A percentile compares a stretch with the other conserved stretches of the same genome.
phyloP scores from a whole-genome alignment of 768 basidiomycete species.

The Epithele typhae region DNA sequence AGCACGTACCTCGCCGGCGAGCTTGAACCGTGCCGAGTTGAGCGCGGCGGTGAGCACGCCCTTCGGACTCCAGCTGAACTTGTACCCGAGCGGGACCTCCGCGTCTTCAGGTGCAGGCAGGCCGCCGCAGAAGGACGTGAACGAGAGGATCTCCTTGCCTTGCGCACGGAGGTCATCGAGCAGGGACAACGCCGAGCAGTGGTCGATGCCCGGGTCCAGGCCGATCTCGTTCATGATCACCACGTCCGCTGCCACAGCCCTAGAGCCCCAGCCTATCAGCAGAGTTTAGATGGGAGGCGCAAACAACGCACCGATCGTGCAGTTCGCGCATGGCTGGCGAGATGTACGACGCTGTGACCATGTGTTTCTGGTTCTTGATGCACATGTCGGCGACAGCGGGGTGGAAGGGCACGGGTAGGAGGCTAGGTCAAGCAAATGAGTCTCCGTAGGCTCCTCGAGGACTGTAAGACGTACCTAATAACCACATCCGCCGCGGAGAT shows the following conservation, averaged over 20 bases:
- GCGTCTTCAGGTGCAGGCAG: constrained; percentile 72
- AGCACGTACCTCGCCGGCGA: constrained; percentile 51
- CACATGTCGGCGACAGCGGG: constrained; percentile 67
- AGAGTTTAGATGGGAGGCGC: neutral
- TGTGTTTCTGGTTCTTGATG: constrained; percentile 61
- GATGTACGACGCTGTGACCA: constrained; percentile 91
- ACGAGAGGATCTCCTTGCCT: constrained; percentile 59
- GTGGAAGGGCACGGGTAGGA: constrained; percentile 79
- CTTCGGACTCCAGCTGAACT: constrained; percentile 90
- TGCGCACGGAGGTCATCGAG: constrained; percentile 46
- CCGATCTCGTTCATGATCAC: constrained; percentile 88
- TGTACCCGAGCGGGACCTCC: constrained; percentile 75
- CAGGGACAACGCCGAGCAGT: constrained; percentile 78
- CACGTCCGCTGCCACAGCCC: constrained; percentile 59
- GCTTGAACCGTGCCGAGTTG: constrained; percentile 65
- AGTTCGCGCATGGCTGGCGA: constrained; percentile 71
- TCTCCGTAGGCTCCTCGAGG: too few relatives aligned
- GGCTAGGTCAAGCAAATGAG: constrained; percentile 36
- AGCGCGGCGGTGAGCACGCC: constrained; percentile 81
- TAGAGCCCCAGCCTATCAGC: constrained; percentile 17
- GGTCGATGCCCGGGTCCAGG: constrained; percentile 86
- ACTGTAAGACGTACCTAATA: constrained; percentile 62
- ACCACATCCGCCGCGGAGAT: constrained; percentile 72
- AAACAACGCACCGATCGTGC: constrained; percentile 48
- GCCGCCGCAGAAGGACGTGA: constrained; percentile 91